A percentile compares a stretch with the other conserved stretches of the same genome.
Evolutionary conservation across 805 yeast genomes (phyloP).

Genomic region (Priceomyces melissophilus): DNA sequence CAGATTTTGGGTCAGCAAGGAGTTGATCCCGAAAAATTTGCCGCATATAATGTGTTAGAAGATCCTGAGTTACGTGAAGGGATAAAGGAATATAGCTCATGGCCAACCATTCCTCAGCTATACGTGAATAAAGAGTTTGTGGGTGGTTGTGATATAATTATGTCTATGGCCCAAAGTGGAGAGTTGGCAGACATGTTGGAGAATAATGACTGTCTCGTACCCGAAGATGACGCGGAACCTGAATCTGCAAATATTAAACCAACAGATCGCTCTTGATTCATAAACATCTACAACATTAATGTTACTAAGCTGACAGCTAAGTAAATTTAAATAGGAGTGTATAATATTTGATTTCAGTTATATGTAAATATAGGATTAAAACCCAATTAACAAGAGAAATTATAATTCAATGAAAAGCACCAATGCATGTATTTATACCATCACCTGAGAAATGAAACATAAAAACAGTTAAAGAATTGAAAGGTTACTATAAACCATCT

Average conservation of each 20-base stretch:
- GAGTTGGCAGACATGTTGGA: constrained; percentile 85
- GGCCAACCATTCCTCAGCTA: constrained; percentile 99
- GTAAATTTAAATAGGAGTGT: too few species aligned
- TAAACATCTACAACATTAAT: not conserved
- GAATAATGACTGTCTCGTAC: constrained; percentile 70
- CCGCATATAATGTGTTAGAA: constrained; percentile 94
- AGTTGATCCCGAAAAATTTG: constrained; percentile 93
- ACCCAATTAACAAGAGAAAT: too few species aligned
- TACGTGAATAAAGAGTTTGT: constrained; percentile 88
- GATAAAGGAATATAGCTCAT: constrained; percentile 88
- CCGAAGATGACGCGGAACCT: constrained; percentile 60
- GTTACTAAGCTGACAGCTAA: not conserved
- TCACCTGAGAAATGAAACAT: too few species aligned
- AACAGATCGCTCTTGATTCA: constrained; percentile 22
- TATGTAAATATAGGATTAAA: too few species aligned
- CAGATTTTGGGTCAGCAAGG: constrained; percentile 94
- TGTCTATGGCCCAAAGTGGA: constrained; percentile 88
- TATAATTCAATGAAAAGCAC: too few species aligned
- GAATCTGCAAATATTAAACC: constrained; percentile 34
- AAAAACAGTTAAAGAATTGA: too few species aligned
- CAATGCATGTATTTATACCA: too few species aligned
- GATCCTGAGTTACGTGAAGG: constrained; percentile 93
- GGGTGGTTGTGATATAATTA: constrained; percentile 96
- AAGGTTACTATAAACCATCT: too few species aligned
- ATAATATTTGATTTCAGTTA: too few species aligned